Conservation (phyloP, 1,284 basidiomycete genomes). For the Heterobasidion irregulare region DNA sequence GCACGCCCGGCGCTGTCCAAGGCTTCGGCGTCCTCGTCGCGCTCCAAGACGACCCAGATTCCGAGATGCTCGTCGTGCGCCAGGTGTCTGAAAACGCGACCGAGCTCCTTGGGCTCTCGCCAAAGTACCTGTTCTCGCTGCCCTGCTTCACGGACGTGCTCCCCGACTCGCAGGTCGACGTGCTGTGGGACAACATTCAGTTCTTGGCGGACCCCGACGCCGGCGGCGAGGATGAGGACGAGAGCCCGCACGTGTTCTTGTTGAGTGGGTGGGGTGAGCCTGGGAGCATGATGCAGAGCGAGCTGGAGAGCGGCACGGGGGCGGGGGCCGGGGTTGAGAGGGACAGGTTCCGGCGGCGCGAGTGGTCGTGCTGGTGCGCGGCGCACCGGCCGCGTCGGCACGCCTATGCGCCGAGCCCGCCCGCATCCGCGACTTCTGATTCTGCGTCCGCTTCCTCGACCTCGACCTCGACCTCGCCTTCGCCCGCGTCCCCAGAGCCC, state of each 20-base stretch:
- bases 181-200: slow-evolving; percentile 75
- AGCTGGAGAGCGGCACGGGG: slow-evolving; percentile 14
- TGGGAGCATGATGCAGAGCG: slow-evolving; percentile 22
- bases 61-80: slow-evolving; percentile 54
- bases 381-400: slow-evolving; percentile 51
- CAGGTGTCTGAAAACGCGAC: slow-evolving; percentile 82
- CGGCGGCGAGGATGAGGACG: slow-evolving; percentile 44
- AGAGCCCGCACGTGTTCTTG: slow-evolving; percentile 65
- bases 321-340: slow-evolving; percentile 22
- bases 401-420: background rate
- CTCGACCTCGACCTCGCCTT: too few relatives aligned
- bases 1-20: slow-evolving; percentile 80
- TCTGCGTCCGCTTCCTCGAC: too few relatives aligned
- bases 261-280: slow-evolving; percentile 68
- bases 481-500: background rate
- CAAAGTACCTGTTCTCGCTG: slow-evolving; percentile 70
- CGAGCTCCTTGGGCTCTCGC: slow-evolving; percentile 68
- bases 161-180: slow-evolving; percentile 60
- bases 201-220: slow-evolving; percentile 49
- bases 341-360: slow-evolving; percentile 30
- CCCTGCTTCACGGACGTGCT: slow-evolving; percentile 74
- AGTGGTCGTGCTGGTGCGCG: slow-evolving; percentile 86
- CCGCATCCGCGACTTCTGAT: background rate
- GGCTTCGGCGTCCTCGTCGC: slow-evolving; percentile 81
- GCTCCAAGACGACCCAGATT: slow-evolving; percentile 58